Conservation (phyloP, 2,329 filamentous ascomycete genomes). For the Apiospora kogelbergensis region DNA sequence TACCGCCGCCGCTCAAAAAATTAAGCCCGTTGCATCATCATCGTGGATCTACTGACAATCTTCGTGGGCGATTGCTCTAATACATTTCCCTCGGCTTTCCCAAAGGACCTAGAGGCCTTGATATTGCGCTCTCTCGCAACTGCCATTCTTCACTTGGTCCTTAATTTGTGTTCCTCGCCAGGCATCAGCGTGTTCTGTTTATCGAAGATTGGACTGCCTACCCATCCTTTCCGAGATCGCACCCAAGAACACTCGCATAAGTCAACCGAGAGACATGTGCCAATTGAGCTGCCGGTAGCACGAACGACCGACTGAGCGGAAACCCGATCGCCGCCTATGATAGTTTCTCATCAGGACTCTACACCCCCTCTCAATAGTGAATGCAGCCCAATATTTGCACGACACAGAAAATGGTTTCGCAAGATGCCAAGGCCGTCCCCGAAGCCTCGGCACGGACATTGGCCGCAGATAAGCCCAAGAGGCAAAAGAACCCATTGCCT, state of each 20-base stretch:
- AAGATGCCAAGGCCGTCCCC: slow-evolving; percentile 21
- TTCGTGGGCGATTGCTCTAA: not conserved
- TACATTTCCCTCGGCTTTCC: not conserved
- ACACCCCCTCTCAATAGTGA: too few relatives aligned
- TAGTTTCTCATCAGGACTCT: not conserved
- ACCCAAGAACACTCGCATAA: not conserved
- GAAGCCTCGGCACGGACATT: slow-evolving; percentile 13
- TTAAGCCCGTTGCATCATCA: slow-evolving; percentile 9
- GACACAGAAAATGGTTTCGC: slow-evolving; percentile 15
- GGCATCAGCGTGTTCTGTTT: not conserved
- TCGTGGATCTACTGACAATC: not conserved
- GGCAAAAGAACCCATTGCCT: slow-evolving; percentile 42
- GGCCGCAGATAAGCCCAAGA: slow-evolving; percentile 17
- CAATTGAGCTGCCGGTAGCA: not conserved
- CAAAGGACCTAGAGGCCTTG: not conserved
- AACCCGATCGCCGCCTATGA: not conserved
- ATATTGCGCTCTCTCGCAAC: not conserved
- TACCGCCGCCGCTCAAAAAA: slow-evolving; percentile 14
- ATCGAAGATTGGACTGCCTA: not conserved
- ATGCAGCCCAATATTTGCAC: slow-evolving; percentile 14
- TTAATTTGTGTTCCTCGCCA: not conserved
- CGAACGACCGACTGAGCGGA: not conserved
- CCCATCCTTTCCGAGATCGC: not conserved
- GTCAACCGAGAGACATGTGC: not conserved
- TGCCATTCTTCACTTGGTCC: not conserved